Evolutionary conservation across 2,329 filamentous ascomycete genomes (phyloP).

Genomic region (Metarhizium rileyi): DNA sequence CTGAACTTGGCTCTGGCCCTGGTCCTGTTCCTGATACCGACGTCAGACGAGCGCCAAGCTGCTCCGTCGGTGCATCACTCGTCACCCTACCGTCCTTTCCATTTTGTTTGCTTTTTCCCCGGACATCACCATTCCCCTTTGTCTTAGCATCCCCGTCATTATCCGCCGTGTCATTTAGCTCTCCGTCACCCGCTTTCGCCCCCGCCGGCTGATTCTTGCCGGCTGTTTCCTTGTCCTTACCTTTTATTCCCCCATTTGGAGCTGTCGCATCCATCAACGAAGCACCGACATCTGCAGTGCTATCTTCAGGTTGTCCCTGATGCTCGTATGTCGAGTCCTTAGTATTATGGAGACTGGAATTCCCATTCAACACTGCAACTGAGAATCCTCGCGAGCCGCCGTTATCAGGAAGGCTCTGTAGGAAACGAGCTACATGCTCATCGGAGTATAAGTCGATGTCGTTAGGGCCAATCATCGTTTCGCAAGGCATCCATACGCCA

Average conservation of each 20-base stretch:
- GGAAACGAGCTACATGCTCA: constrained; percentile 30
- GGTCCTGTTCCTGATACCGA: no score
- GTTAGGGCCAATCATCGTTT: constrained; percentile 44
- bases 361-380: constrained; percentile 14
- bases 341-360: neutral
- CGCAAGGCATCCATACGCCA: constrained; percentile 56
- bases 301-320: neutral
- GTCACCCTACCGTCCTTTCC: constrained; percentile 17
- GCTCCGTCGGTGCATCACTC: constrained; percentile 11
- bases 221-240: neutral
- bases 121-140: constrained; percentile 7
- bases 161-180: neutral
- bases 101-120: constrained; percentile 9
- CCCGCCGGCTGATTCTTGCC: neutral
- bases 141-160: neutral
- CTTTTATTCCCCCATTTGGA: constrained; percentile 1
- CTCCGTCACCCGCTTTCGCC: neutral
- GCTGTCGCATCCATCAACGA: constrained; percentile 11
- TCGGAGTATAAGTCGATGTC: constrained; percentile 47
- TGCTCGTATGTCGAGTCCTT: neutral
- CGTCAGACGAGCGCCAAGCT: neutral
- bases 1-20: no score
- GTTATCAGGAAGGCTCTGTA: constrained; percentile 20
- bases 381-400: constrained; percentile 6
- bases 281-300: constrained; percentile 11